A percentile compares a stretch with the other conserved stretches of the same genome.
These are phyloP conservation scores for Pterula multifida DNA, from an alignment of 1,284 basidiomycete genomes.

Conservation along the genomic window DNA sequence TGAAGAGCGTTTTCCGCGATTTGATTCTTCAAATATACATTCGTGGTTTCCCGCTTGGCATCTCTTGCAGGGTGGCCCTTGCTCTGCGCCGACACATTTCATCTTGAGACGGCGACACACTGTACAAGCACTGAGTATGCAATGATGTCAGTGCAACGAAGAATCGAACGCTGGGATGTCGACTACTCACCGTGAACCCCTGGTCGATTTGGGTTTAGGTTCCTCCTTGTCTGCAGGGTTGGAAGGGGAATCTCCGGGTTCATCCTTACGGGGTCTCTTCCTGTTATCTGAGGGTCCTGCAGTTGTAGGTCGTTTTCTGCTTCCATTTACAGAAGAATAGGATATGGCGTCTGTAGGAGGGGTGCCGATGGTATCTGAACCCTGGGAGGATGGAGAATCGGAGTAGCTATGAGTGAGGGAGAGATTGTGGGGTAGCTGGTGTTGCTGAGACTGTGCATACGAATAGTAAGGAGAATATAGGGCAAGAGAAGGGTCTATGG, in stretches of 20 bases:
- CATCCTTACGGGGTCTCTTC: constrained; percentile 53
- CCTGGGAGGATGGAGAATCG: constrained; percentile 56
- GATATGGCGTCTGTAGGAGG: constrained; percentile 53
- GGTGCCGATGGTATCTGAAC: constrained; percentile 61
- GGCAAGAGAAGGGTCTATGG: constrained; percentile 57
- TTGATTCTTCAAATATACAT: constrained; percentile 91
- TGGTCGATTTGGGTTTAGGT: constrained; percentile 71
- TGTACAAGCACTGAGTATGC: constrained; percentile 65
- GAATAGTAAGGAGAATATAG: constrained; percentile 47
- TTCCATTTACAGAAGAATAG: constrained; percentile 33
- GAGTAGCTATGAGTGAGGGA: constrained; percentile 34
- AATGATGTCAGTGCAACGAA: constrained; percentile 3
- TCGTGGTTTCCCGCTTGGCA: constrained; percentile 75
- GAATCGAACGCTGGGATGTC: constrained; percentile 4
- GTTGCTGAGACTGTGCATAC: constrained; percentile 27
- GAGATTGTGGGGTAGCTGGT: constrained; percentile 32
- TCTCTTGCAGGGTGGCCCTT: constrained; percentile 86
- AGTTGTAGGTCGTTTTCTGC: constrained; percentile 56
- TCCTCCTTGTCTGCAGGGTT: constrained; percentile 52
- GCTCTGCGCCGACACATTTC: constrained; percentile 92
- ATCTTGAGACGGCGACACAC: constrained; percentile 96
- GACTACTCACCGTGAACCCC: constrained; percentile 65
- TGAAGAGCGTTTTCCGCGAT: constrained; percentile 83
- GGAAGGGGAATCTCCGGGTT: constrained; percentile 33
- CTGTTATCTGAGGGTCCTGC: constrained; percentile 29